Conservation (phyloP, 2,329 filamentous ascomycete species). For the Exophiala phaeomuriformis region DNA sequence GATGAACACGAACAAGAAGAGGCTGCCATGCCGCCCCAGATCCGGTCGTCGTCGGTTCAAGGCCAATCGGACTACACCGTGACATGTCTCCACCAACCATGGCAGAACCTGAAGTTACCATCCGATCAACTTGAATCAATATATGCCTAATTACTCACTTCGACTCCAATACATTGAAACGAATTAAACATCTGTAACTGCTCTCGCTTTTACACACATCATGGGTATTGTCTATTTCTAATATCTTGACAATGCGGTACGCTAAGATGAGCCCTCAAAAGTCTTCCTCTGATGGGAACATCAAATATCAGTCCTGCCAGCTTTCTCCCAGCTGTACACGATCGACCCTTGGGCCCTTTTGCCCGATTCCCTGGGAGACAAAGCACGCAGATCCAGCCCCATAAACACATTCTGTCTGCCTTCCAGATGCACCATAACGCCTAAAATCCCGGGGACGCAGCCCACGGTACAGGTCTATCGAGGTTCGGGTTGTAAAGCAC, state of each 20-base stretch:
- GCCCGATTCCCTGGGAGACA: neutral
- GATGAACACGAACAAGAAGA: neutral
- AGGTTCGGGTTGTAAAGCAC: neutral
- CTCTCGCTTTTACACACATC: too few relatives aligned
- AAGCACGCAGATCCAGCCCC: neutral
- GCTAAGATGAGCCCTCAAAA: too few relatives aligned
- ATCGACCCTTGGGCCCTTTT: constrained; percentile 1
- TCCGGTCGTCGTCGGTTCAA: neutral
- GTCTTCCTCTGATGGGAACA: constrained; percentile 1
- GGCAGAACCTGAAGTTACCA: neutral
- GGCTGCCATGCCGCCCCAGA: neutral
- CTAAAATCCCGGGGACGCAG: constrained; percentile 3
- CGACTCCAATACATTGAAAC: too few relatives aligned
- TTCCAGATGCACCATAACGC: constrained; percentile 6
- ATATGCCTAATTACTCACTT: neutral
- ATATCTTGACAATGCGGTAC: too few relatives aligned
- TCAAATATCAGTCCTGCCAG: neutral
- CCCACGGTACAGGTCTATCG: constrained; percentile 1
- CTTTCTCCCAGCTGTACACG: neutral
- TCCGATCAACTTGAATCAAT: neutral
- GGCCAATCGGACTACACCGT: neutral
- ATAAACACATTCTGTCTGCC: constrained; percentile 7
- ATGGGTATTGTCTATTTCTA: too few relatives aligned
- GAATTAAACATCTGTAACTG: too few relatives aligned
- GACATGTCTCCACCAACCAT: neutral